Conservation (phyloP, 2,329 filamentous ascomycete species). For the Apiospora hydei region DNA sequence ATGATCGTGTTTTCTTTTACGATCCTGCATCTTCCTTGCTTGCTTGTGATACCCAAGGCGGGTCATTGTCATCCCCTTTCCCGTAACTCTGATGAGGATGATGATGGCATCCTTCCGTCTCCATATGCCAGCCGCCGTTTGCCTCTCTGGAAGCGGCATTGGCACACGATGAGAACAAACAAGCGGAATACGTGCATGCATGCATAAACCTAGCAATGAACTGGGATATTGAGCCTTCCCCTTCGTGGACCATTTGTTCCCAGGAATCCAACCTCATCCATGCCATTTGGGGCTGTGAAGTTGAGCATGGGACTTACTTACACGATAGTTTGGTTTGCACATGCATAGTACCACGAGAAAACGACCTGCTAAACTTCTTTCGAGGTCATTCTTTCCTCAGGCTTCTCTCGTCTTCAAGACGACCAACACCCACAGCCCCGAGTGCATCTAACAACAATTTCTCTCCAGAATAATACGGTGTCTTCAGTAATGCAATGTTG, state of each 20-base stretch:
- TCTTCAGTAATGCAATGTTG: not conserved
- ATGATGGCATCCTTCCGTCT: not conserved
- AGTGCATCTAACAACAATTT: not conserved
- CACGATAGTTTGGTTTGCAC: not conserved
- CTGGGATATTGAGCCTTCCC: not conserved
- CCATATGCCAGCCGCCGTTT: not conserved
- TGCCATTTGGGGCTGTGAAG: too few species aligned
- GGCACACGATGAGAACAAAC: not conserved
- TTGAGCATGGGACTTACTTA: too few species aligned
- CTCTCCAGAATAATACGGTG: not conserved
- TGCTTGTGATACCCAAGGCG: not conserved
- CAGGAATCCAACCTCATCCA: not conserved
- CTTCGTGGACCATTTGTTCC: not conserved
- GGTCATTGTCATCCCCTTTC: not conserved
- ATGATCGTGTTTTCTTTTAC: not conserved
- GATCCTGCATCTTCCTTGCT: slow-evolving; percentile 1
- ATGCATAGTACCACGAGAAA: not conserved
- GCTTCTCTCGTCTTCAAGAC: too few species aligned
- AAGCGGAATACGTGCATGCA: too few species aligned
- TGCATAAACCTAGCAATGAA: not conserved
- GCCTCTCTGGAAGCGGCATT: not conserved
- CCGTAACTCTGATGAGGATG: not conserved
- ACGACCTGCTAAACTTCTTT: not conserved
- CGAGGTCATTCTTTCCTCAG: not conserved
- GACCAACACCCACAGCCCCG: not conserved